These are phyloP conservation scores for Coriolopsis trogii DNA, from an alignment of 1,284 basidiomycete species.

Conservation along the genomic window DNA sequence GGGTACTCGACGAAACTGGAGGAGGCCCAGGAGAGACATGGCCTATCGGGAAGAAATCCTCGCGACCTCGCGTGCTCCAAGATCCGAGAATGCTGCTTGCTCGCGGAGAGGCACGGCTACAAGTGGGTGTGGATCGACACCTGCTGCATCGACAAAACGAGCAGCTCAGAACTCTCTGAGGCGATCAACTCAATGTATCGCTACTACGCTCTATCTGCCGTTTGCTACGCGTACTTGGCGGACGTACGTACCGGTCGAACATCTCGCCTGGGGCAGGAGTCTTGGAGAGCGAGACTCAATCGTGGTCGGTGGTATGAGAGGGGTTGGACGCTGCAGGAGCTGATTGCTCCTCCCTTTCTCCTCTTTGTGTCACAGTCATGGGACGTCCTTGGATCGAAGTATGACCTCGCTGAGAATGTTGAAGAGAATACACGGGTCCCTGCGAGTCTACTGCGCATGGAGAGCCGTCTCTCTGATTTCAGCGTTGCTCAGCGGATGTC, in stretches of 20 bases:
- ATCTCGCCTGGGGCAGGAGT: background rate
- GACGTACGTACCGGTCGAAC: background rate
- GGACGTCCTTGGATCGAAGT: slow-evolving; percentile 12
- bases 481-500: slow-evolving; percentile 17
- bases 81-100: slow-evolving; percentile 3
- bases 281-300: background rate
- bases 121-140: slow-evolving; percentile 15
- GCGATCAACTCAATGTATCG: slow-evolving; percentile 16
- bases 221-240: slow-evolving; percentile 14
- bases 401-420: slow-evolving; percentile 2
- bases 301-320: slow-evolving; percentile 2
- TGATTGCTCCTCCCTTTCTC: slow-evolving; percentile 8
- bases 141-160: slow-evolving; percentile 16
- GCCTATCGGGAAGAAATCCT: too few relatives aligned
- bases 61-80: slow-evolving; percentile 3
- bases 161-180: slow-evolving; percentile 13
- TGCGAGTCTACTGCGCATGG: background rate
- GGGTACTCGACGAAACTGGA: too few relatives aligned
- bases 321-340: slow-evolving; percentile 20
- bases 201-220: slow-evolving; percentile 5
- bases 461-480: background rate
- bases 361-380: slow-evolving; percentile 12
- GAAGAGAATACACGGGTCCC: slow-evolving; percentile 6
- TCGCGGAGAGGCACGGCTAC: slow-evolving; percentile 9
- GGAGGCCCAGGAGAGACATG: too few relatives aligned